phyloP scores from a whole-genome alignment of 768 basidiomycete species.

The Cyclocybe cylindracea region DNA sequence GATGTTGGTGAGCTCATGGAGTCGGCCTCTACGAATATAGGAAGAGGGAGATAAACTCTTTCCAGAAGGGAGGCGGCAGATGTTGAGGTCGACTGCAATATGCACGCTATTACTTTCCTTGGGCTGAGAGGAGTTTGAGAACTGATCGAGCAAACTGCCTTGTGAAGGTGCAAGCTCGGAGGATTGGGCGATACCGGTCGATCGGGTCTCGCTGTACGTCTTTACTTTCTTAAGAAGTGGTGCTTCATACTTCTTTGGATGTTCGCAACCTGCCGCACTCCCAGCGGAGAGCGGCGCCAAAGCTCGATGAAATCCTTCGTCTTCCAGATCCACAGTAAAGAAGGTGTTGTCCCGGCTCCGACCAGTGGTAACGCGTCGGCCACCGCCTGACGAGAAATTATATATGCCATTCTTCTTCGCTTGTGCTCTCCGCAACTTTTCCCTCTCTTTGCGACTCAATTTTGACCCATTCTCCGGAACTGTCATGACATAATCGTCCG shows the following conservation, averaged over 20 bases:
- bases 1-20: conserved; percentile 55
- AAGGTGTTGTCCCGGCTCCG: conserved; percentile 26
- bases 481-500: no score
- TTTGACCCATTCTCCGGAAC: no score
- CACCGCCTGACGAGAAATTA: conserved; percentile 37
- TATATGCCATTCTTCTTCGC: conserved; percentile 32
- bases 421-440: conserved; percentile 27
- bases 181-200: not conserved
- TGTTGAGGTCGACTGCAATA: conserved; percentile 50
- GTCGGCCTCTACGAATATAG: conserved; percentile 60
- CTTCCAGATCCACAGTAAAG: conserved; percentile 45
- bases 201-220: not conserved
- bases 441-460: conserved; percentile 24
- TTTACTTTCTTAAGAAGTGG: not conserved
- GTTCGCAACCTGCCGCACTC: conserved; percentile 1
- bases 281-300: conserved; percentile 21
- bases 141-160: not conserved
- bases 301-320: conserved; percentile 41
- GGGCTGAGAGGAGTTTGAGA: not conserved
- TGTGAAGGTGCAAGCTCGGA: not conserved
- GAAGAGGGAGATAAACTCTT: conserved; percentile 50
- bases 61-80: conserved; percentile 51
- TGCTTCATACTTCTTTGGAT: not conserved
- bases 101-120: conserved; percentile 7
- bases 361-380: conserved; percentile 39